Percentiles rank a stretch among this genome's conserved stretches.
Evolutionary conservation across 1,284 basidiomycete genomes (phyloP).

Genomic region (Microbotryomycetes sp.): DNA sequence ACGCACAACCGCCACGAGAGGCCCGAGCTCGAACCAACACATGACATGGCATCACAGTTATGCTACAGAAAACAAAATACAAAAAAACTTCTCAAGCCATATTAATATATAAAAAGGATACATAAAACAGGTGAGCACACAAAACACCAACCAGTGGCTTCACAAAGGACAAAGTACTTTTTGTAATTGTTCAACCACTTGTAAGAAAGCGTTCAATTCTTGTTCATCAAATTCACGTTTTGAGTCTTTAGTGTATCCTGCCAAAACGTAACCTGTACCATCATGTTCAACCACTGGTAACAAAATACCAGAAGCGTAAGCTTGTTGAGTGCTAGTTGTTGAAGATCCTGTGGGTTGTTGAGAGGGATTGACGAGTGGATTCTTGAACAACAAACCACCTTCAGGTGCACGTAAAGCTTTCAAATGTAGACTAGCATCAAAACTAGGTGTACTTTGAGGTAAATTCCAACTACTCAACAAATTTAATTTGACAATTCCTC

Average conservation of each 20-base stretch:
- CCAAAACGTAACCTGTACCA: slow-evolving; percentile 33
- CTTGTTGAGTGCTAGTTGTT: background rate
- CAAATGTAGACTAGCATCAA: slow-evolving; percentile 37
- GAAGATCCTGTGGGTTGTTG: background rate
- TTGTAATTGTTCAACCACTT: slow-evolving; percentile 34
- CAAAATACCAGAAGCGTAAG: slow-evolving; percentile 32
- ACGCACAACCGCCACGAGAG: too few relatives aligned
- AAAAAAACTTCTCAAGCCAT: too few relatives aligned
- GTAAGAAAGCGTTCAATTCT: slow-evolving; percentile 33
- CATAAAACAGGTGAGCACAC: background rate
- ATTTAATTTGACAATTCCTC: too few relatives aligned
- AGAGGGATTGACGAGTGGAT: slow-evolving; percentile 14
- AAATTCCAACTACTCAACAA: slow-evolving; percentile 34
- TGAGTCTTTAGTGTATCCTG: slow-evolving; percentile 30
- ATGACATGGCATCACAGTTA: background rate
- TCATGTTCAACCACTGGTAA: slow-evolving; percentile 33
- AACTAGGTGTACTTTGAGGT: slow-evolving; percentile 31
- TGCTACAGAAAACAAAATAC: background rate
- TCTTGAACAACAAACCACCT: slow-evolving; percentile 38
- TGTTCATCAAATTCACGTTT: slow-evolving; percentile 32
- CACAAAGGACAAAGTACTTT: too few relatives aligned
- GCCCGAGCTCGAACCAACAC: background rate
- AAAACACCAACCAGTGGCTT: too few relatives aligned
- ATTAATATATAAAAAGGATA: too few relatives aligned
- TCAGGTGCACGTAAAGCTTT: slow-evolving; percentile 35